Conservation (phyloP, 805 yeast genomes). For the Metschnikowia orientalis region DNA sequence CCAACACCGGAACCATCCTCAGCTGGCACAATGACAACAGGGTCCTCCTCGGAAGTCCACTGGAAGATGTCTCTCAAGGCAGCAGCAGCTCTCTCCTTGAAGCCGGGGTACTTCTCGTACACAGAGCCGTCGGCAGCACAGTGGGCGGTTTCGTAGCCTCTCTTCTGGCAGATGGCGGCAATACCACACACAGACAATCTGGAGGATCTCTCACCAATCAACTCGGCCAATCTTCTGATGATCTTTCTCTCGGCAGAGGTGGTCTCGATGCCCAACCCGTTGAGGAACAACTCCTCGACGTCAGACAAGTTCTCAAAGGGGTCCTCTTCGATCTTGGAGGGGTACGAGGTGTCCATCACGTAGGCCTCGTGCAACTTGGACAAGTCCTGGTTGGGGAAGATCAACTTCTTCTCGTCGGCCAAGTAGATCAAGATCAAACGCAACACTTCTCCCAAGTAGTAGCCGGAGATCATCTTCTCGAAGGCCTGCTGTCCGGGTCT, state of each 20-base stretch:
- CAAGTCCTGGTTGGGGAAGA: slow-evolving; percentile 70
- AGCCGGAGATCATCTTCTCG: slow-evolving; percentile 97
- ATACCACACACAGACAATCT: slow-evolving; percentile 92
- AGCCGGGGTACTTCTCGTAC: slow-evolving; percentile 87
- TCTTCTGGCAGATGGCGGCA: slow-evolving; percentile 88
- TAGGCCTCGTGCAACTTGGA: slow-evolving; percentile 57
- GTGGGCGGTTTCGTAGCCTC: slow-evolving; percentile 69
- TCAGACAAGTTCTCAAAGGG: slow-evolving; percentile 78
- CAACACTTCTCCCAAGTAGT: slow-evolving; percentile 88
- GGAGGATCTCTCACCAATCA: slow-evolving; percentile 89
- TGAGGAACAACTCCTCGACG: slow-evolving; percentile 61
- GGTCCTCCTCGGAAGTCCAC: slow-evolving; percentile 68
- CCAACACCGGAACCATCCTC: slow-evolving; percentile 99
- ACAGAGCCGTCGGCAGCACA: slow-evolving; percentile 98
- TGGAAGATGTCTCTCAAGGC: slow-evolving; percentile 86
- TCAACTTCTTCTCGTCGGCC: slow-evolving; percentile 49
- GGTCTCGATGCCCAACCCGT: slow-evolving; percentile 57
- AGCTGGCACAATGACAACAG: slow-evolving; percentile 82
- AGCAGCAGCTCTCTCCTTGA: slow-evolving; percentile 82
- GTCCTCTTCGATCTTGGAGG: slow-evolving; percentile 84
- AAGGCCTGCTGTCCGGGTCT: slow-evolving; percentile 95
- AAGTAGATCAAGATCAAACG: slow-evolving; percentile 77
- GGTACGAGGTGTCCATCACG: slow-evolving; percentile 84
- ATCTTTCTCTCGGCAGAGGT: slow-evolving; percentile 76
- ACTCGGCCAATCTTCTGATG: slow-evolving; percentile 76